These are phyloP conservation scores for Amphibolis antarctica DNA, from an alignment of 106 monocot genomes.

Conservation along the genomic window DNA sequence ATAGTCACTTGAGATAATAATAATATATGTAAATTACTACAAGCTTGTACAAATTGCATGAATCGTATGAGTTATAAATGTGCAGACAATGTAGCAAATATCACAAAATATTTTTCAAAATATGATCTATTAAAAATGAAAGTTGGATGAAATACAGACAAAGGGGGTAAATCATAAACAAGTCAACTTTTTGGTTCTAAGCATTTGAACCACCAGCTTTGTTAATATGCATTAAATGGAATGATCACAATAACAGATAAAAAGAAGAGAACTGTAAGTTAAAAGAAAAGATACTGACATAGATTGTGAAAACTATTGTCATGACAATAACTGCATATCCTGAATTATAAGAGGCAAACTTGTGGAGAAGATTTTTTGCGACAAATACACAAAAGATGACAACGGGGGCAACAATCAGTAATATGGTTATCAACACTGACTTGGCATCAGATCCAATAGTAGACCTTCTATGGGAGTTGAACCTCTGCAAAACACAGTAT, in stretches of 20 bases:
- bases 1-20: background rate
- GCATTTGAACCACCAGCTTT: no score
- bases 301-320: constrained; percentile 20
- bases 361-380: constrained; percentile 23
- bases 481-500: constrained; percentile 20
- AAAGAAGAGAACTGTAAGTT: background rate
- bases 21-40: background rate
- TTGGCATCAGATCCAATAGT: constrained; percentile 34
- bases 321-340: constrained; percentile 22
- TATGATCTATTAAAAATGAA: background rate
- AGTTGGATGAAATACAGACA: background rate
- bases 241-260: background rate
- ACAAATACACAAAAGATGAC: constrained; percentile 29
- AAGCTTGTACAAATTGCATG: background rate
- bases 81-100: background rate
- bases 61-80: background rate
- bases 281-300: constrained; percentile 9
- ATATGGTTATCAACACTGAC: constrained; percentile 21
- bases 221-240: background rate
- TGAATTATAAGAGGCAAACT: constrained; percentile 23
- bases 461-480: constrained; percentile 23
- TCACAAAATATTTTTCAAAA: no score
- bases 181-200: no score
- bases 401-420: constrained; percentile 21
- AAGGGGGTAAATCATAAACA: no score